These are phyloP conservation scores for Magnusiomyces paraingens DNA, from an alignment of 1,139 yeast genomes.

Conservation along the genomic window DNA sequence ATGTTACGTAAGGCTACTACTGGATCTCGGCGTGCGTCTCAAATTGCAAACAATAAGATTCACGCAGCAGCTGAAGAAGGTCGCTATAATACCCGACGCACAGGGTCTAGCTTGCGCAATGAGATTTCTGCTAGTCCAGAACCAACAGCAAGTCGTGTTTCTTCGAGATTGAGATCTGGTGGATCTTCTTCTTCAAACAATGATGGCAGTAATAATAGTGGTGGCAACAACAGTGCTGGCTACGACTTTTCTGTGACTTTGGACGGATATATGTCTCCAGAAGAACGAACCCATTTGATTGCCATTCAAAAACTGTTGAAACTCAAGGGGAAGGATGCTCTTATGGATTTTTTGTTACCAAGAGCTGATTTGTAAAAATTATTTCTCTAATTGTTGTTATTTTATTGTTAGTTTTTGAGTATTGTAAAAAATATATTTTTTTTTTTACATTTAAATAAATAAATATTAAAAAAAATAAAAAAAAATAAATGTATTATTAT, in stretches of 20 bases:
- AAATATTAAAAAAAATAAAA: conserved; percentile 17
- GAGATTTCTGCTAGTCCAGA: no score
- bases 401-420: background rate
- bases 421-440: background rate
- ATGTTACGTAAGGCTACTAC: no score
- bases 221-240: conserved; percentile 18
- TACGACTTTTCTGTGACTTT: background rate
- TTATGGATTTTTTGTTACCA: conserved; percentile 47
- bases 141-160: no score
- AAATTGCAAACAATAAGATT: conserved; percentile 1
- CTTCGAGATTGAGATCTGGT: no score
- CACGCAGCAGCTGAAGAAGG: conserved; percentile 6
- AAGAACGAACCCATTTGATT: conserved; percentile 48
- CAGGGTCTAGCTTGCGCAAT: no score
- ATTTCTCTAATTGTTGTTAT: background rate
- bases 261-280: conserved; percentile 22
- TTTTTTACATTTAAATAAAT: background rate
- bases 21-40: background rate
- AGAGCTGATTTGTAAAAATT: background rate
- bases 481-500: background rate
- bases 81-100: background rate
- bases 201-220: no score
- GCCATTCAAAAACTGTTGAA: conserved; percentile 57
- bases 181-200: no score
- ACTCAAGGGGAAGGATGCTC: conserved; percentile 60